Base-by-base conservation (phyloP, 148 eudicot species). In the Diospyros lotus region DNA sequence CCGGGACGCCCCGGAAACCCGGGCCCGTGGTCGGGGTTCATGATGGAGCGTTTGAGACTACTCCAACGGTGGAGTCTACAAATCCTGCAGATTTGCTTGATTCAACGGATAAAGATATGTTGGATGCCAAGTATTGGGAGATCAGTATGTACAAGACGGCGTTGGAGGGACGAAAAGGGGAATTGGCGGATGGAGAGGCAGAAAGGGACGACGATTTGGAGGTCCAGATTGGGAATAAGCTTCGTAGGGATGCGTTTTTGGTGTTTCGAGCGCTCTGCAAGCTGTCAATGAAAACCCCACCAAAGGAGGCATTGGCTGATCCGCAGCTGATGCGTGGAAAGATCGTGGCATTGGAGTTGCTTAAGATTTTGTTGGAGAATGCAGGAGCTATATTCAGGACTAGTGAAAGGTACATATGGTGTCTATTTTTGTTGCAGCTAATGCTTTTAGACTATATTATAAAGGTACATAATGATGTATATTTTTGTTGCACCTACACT, bases 71-170 rank as follows among this genome's bases (percentile, higher is more conserved):
- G 46, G 99, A 95, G 80, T 86, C 96, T 1, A 93, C 99, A 1
- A 92, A 95, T 76, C 96, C 99, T 0, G 96, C 97, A 1, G 99
- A 95, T 86, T 84, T 95, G 90, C 76, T 95, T 81, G 99, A 95
- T 82, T 93, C 97, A 10, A 92, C 96, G 0, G 99, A 95, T 81
- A 95, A 95, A 85, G 99, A 95, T 85, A 91, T 92, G 99, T 80
- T 95, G 91, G 99, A 95, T 78, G 99, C 99, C 0, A 95, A 95
- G 80, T 95, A 95, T 82, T 95, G 99, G 99, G 97, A 93, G 87
- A 93, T 95, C 64, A 95, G 96, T 69, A 90, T 95, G 99, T 95
- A 95, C 76, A 95, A 95, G 85, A 78, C 94, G 1, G 99, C 97
- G 15, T 84, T 95, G 75, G 99, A 95, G 79, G 99, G 94, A 45